Conservation (phyloP, 192 early-diverging fungal species). For the Backusella liffmaniae region DNA sequence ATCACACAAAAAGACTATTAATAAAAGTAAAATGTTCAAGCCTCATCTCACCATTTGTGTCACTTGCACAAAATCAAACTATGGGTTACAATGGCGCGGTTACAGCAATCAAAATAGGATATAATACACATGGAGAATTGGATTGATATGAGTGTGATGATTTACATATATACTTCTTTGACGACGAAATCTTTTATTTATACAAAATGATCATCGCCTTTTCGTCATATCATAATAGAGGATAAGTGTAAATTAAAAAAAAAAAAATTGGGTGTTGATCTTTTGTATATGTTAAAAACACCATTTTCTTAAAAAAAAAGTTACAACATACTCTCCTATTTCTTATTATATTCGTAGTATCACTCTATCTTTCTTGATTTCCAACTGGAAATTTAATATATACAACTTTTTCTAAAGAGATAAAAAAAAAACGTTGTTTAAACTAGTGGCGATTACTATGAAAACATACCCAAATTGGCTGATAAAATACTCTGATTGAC, state of each 20-base stretch:
- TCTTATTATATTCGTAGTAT: background rate
- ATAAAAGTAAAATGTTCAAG: background rate
- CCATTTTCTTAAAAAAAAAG: background rate
- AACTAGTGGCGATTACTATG: background rate
- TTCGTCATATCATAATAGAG: background rate
- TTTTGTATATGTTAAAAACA: background rate
- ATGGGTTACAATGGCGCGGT: background rate
- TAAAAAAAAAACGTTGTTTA: background rate
- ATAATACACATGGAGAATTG: background rate
- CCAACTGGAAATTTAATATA: no score
- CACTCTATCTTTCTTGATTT: background rate
- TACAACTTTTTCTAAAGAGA: no score
- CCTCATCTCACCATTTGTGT: background rate
- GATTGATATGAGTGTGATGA: background rate
- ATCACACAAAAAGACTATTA: background rate
- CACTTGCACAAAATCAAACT: background rate
- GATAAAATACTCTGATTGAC: background rate
- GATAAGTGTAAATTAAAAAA: background rate
- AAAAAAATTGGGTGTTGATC: background rate
- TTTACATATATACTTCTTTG: background rate
- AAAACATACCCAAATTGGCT: background rate
- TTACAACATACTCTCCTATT: background rate
- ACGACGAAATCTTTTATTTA: background rate
- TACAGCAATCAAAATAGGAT: background rate
- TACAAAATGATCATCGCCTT: background rate